A percentile compares a stretch with the other conserved stretches of the same genome.
Evolutionary conservation across 306 rosid genomes (phyloP).

Genomic region (Lupinus albus): DNA sequence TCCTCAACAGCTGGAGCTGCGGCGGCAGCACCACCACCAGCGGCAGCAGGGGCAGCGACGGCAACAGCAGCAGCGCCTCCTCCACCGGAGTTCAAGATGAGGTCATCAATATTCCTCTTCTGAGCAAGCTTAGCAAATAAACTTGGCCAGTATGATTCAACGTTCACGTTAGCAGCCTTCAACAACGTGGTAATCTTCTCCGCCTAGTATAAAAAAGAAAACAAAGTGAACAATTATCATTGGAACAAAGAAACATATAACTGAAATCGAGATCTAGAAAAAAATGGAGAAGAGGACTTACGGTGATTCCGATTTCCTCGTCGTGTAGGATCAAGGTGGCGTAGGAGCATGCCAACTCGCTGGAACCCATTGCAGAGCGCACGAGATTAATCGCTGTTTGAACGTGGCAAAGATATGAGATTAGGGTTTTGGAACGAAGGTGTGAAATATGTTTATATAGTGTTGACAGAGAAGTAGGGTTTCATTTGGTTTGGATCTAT

Average conservation of each 20-base stretch:
- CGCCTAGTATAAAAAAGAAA: conserved; percentile 39
- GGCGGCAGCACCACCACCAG: conserved; percentile 42
- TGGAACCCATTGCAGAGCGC: conserved; percentile 50
- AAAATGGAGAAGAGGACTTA: conserved; percentile 24
- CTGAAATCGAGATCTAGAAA: conserved; percentile 1
- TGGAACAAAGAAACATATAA: background rate
- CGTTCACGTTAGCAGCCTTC: conserved; percentile 55
- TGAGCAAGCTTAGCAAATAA: conserved; percentile 72
- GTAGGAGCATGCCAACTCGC: conserved; percentile 63
- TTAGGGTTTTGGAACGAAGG: conserved; percentile 27
- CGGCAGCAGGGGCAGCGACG: conserved; percentile 44
- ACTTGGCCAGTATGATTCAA: conserved; percentile 77
- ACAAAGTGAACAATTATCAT: background rate
- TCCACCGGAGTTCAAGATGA: conserved; percentile 55
- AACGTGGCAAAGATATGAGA: background rate
- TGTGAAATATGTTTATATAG: conserved; percentile 18
- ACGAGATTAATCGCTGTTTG: background rate
- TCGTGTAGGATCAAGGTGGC: conserved; percentile 69
- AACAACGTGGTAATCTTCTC: conserved; percentile 66
- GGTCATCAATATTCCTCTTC: conserved; percentile 63
- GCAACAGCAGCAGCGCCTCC: conserved; percentile 60
- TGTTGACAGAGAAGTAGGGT: conserved; percentile 31
- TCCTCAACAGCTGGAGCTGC: conserved; percentile 62
- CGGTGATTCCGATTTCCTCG: conserved; percentile 70
- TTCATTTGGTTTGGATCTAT: background rate